Evolutionary conservation across 768 basidiomycete species (phyloP), one percentile per base, ranked within the genome.

Genomic region (Russula sp.): DNA sequence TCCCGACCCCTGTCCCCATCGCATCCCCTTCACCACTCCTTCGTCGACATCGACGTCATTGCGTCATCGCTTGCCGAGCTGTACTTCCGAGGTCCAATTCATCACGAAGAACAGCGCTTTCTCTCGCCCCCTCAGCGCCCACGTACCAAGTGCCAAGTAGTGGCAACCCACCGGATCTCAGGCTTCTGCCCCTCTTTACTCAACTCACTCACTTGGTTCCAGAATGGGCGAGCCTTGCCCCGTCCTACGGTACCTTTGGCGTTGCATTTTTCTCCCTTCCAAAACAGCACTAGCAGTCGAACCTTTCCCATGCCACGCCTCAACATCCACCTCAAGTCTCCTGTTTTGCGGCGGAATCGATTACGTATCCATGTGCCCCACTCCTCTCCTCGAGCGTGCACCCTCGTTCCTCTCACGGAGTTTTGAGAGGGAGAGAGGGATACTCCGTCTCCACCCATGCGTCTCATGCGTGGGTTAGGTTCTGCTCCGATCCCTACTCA

Each of bases 1-100:
- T 20, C 49, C 39, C 40, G 32, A 31, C 6, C 61, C 31, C 20
- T 39, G 16, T 60, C 70, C 2, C 72, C 72, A 4, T 69, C 74
- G 74, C 73, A 0, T 72, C 76, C 3, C 75, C 76, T 0, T 77
- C 68, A 40, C 70, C 66, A 11, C 60, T 5, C 81, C 81, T 0
- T 83, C 82, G 0, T 81, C 80, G 4, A 78, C 81, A 27, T 27
- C 27, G 27, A 27, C 27, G 27, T 27, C 27, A 27, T 27, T 3
- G 27, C 27, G 14, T 79, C 84, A 1, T 83, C 84, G 0, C 81
- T 1, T 82, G 39, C 32, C 39, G 49, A n/a, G 48, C 44, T 5
- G 22, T 22, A 31, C 40, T 34, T 39, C 14, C 18, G 10, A 27
- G 11, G 82, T 14, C 81, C 83, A 1, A 1, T 82, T 39, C 22